Evolutionary conservation across 2,329 filamentous ascomycete genomes (phyloP).

Genomic region (Myriosclerotinia duriaeana): DNA sequence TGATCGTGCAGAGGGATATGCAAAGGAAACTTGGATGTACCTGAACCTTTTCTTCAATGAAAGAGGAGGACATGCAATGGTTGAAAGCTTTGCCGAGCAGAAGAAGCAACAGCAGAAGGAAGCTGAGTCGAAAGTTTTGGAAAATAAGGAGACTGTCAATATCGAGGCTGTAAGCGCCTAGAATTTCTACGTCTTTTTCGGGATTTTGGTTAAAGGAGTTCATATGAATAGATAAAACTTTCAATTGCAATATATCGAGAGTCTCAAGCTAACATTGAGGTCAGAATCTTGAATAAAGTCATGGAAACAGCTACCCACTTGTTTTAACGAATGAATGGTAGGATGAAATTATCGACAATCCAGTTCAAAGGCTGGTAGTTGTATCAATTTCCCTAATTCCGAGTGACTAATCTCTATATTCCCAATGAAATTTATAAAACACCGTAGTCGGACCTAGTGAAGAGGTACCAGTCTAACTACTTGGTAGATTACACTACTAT

Average conservation of each 20-base stretch:
- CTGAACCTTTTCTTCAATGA: conserved; percentile 28
- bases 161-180: background rate
- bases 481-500: background rate
- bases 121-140: conserved; percentile 2
- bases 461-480: background rate
- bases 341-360: background rate
- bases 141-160: background rate
- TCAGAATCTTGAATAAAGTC: too few relatives aligned
- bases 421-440: background rate
- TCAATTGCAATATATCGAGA: background rate
- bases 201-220: conserved; percentile 1
- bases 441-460: background rate
- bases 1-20: conserved; percentile 25
- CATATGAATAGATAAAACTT: background rate
- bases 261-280: background rate
- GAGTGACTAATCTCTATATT: background rate
- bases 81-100: conserved; percentile 16
- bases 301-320: background rate
- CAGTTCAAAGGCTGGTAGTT: background rate
- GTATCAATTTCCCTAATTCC: background rate
- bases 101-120: conserved; percentile 13
- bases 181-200: background rate
- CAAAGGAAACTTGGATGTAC: conserved; percentile 25
- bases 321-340: background rate
- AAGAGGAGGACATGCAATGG: conserved; percentile 17